phyloP scores from a whole-genome alignment of 2,329 filamentous ascomycete genomes.

The Aphanoascus verrucosus region DNA sequence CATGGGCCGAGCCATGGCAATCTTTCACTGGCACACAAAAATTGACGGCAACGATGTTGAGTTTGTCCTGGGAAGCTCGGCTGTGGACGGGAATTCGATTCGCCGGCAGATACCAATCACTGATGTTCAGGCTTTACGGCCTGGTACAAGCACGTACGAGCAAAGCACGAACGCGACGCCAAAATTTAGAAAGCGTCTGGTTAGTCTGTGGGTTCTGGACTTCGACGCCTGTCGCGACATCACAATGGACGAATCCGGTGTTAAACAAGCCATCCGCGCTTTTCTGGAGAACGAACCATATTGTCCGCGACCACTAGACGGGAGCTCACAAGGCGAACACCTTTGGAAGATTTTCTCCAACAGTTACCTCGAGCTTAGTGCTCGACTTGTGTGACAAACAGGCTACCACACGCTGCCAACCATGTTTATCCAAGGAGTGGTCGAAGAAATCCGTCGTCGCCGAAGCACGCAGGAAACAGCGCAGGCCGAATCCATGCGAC shows the following conservation, averaged over 20 bases:
- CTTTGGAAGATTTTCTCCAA: slow-evolving; percentile 22
- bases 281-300: slow-evolving; percentile 45
- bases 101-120: too few relatives aligned
- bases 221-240: slow-evolving; percentile 35
- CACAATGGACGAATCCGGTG: slow-evolving; percentile 32
- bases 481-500: too few relatives aligned
- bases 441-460: too few relatives aligned
- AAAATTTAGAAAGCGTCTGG: slow-evolving; percentile 24
- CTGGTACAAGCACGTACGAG: background rate
- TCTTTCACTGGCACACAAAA: slow-evolving; percentile 40
- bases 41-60: slow-evolving; percentile 47
- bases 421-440: too few relatives aligned
- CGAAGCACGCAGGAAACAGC: too few relatives aligned
- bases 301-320: slow-evolving; percentile 34
- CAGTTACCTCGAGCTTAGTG: slow-evolving; percentile 19
- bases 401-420: too few relatives aligned
- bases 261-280: slow-evolving; percentile 33
- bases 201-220: slow-evolving; percentile 39
- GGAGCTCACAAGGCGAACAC: background rate
- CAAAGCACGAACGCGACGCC: slow-evolving; percentile 1
- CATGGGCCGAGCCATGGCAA: slow-evolving; percentile 43
- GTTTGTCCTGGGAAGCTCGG: slow-evolving; percentile 38
- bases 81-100: too few relatives aligned
- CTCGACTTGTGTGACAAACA: background rate
- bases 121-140: slow-evolving; percentile 5